A percentile compares a stretch with the other conserved stretches of the same genome.
phyloP scores from a whole-genome alignment of 75 land plant genomes.

The Pseudotsuga menziesii region DNA sequence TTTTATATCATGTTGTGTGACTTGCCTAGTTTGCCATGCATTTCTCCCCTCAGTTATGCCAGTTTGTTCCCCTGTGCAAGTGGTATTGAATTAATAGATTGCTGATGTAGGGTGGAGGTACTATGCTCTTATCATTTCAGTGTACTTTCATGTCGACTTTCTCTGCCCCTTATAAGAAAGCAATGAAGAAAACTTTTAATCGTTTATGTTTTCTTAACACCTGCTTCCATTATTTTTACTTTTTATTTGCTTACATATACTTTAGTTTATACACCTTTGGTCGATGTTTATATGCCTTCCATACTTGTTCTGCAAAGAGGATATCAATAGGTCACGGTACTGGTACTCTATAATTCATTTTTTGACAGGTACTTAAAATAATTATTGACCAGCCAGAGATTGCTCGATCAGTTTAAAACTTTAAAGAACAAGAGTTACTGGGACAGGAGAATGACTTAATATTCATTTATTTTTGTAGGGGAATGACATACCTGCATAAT shows the following conservation, averaged over 20 bases:
- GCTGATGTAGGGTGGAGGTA: not conserved
- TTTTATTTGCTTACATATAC: not conserved
- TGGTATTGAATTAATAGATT: not conserved
- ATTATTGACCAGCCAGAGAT: not conserved
- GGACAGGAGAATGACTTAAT: not conserved
- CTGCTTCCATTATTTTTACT: not conserved
- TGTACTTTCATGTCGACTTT: not conserved
- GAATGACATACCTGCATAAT: slow-evolving; percentile 89
- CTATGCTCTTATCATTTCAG: not conserved
- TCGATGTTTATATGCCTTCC: too few relatives aligned
- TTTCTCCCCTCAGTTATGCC: not conserved
- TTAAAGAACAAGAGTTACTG: not conserved
- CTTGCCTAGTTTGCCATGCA: not conserved
- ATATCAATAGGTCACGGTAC: not conserved
- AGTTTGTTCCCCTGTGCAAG: not conserved
- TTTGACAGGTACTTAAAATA: not conserved
- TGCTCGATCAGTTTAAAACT: not conserved
- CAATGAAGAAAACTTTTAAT: not conserved
- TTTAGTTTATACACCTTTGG: not conserved
- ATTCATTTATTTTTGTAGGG: slow-evolving; percentile 34
- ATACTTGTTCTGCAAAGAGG: not conserved
- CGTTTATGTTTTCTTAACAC: not conserved
- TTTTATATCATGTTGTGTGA: not conserved
- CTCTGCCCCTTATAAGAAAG: not conserved
- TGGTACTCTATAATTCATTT: not conserved